Conservation (phyloP, 129 eudicot genomes). For the Flaveria brownii region DNA sequence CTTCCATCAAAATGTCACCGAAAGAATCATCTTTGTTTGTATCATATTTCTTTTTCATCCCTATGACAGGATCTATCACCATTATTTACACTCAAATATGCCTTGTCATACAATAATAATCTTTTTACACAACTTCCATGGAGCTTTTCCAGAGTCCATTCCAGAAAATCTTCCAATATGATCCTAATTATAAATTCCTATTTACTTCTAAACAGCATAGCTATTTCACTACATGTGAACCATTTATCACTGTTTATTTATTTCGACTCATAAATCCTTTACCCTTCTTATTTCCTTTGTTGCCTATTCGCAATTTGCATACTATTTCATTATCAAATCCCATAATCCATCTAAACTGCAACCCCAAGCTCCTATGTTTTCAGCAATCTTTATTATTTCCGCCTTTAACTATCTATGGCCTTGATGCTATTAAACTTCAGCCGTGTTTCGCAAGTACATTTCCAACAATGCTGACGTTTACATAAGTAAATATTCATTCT, state of each 20-base stretch:
- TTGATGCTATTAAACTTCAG: not conserved
- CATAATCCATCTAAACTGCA: not conserved
- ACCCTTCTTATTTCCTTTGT: not conserved
- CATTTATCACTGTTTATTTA: not conserved
- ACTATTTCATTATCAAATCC: not conserved
- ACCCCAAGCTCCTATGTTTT: not conserved
- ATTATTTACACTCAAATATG: not conserved
- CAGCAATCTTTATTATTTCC: not conserved
- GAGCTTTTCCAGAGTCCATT: not conserved
- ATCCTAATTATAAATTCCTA: not conserved
- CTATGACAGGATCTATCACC: conserved; percentile 4
- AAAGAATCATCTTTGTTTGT: not conserved
- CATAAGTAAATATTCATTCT: not conserved
- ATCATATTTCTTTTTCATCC: conserved; percentile 3
- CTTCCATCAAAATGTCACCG: not conserved
- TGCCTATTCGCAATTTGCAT: not conserved
- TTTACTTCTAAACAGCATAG: not conserved
- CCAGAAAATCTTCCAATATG: not conserved
- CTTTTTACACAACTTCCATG: not conserved
- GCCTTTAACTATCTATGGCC: not conserved
- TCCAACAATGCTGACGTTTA: not conserved
- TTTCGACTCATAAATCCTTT: not conserved
- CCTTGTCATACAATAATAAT: not conserved
- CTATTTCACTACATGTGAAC: not conserved
- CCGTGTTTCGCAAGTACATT: not conserved